These are phyloP conservation scores for Thozetella sp. DNA, from an alignment of 495 filamentous ascomycete species.

Conservation along the genomic window DNA sequence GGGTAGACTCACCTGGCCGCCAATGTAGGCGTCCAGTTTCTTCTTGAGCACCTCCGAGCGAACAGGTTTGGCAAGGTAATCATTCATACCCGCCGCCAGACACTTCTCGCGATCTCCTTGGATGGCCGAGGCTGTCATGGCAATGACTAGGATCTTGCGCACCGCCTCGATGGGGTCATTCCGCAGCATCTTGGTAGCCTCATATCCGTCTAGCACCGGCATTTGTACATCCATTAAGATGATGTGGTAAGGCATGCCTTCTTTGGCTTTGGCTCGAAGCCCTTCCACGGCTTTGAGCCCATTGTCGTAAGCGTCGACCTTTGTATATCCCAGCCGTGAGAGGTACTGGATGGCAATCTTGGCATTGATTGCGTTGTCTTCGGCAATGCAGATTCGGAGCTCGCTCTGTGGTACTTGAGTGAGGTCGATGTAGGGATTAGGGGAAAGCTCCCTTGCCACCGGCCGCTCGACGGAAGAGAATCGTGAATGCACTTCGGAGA, in stretches of 20 bases:
- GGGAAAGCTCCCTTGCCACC: not conserved
- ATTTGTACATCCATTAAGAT: conserved; percentile 97
- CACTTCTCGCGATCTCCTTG: conserved; percentile 92
- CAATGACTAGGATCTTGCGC: conserved; percentile 79
- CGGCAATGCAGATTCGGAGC: conserved; percentile 84
- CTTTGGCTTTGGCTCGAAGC: conserved; percentile 65
- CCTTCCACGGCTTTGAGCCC: conserved; percentile 86
- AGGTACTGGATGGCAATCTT: conserved; percentile 92
- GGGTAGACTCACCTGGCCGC: conserved; percentile 16
- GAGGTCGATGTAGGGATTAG: conserved; percentile 47
- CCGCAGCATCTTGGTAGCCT: conserved; percentile 80
- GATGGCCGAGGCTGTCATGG: conserved; percentile 92
- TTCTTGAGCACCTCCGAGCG: conserved; percentile 71
- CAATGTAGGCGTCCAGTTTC: conserved; percentile 69
- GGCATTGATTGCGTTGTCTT: conserved; percentile 91
- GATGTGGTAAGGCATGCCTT: conserved; percentile 74
- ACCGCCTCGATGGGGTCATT: conserved; percentile 73
- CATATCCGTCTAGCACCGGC: conserved; percentile 92
- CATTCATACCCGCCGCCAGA: conserved; percentile 91
- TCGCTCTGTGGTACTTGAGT: conserved; percentile 72
- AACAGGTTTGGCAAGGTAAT: conserved; percentile 92
- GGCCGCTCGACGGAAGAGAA: conserved; percentile 51
- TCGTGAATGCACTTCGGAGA: conserved; percentile 57
- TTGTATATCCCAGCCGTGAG: conserved; percentile 76
- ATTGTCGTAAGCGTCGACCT: conserved; percentile 80